Evolutionary conservation across 345 rosid species (phyloP), one percentile per base, ranked within the genome.

Genomic region (Schrenkiella parvula): DNA sequence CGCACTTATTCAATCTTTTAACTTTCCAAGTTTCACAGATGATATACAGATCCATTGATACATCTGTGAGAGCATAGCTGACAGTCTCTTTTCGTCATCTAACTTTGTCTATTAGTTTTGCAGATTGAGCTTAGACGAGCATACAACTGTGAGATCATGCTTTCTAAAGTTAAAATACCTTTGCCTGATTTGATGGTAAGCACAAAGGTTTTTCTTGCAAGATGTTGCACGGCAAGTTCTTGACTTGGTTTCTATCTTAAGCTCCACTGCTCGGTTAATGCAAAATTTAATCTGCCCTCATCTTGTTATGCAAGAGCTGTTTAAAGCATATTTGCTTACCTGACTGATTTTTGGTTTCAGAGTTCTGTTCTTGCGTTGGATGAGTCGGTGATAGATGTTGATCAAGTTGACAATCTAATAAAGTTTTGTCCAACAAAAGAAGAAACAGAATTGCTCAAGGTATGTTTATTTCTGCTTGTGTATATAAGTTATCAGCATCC

Each of bases 371-470:
- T 88, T 73, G 81, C 90, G 6, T 75, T 90, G 86, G 95, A 90
- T 74, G 89, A 86, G 78, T 80, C 90, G 38, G 83, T 81, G 69
- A 75, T 87, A 80, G 95, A 88, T 80, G 78, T 79, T 77, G 95
- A 90, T 80, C 97, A 90, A 77, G 86, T 90, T 55, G 97, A 90
- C 69, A 90, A 83, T 74, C 85, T 90, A 60, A 84, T 90, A 26
- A 90, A 88, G 75, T 88, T 90, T 74, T 88, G 89, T 80, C 97
- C 97, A 52, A 88, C 97, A 42, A 88, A 87, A 82, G 97, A 90
- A 79, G 97, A 90, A 80, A 54, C 70, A 71, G 97, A 90, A 80
- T 48, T 85, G 71, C 82, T 90, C 47, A 85, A 84, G 90, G 97
- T 90, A 70, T 39, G 46, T 62, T 59, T 18, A 28, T 47, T 35